Evolutionary conservation across 2,329 filamentous ascomycete genomes (phyloP).

Genomic region (Arthrobotrys pseudoclavata): DNA sequence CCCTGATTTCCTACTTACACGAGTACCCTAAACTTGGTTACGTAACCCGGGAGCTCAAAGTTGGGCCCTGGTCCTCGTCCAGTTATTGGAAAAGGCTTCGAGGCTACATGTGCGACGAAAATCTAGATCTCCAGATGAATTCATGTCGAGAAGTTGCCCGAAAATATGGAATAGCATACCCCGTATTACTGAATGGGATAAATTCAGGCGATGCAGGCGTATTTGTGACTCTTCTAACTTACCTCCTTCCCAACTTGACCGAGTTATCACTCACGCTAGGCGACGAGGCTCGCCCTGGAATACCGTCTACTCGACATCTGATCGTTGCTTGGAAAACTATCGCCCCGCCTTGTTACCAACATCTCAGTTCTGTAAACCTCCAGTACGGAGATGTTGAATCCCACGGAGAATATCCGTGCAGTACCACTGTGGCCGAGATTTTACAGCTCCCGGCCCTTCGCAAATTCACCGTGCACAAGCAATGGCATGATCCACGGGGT

Average conservation of each 20-base stretch:
- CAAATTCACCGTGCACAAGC: slow-evolving; percentile 49
- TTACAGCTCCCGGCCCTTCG: slow-evolving; percentile 37
- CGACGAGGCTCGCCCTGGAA: slow-evolving; percentile 27
- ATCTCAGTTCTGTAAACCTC: slow-evolving; percentile 36
- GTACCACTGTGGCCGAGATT: slow-evolving; percentile 32
- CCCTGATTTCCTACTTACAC: slow-evolving; percentile 51
- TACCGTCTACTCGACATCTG: slow-evolving; percentile 48
- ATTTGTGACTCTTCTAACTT: slow-evolving; percentile 40
- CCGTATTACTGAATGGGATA: slow-evolving; percentile 45
- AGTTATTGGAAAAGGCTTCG: slow-evolving; percentile 49
- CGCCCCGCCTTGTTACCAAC: slow-evolving; percentile 39
- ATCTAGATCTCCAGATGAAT: slow-evolving; percentile 37
- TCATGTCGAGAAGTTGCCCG: slow-evolving; percentile 36
- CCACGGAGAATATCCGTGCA: slow-evolving; percentile 43
- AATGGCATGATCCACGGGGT: slow-evolving; percentile 31
- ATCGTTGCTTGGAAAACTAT: slow-evolving; percentile 57
- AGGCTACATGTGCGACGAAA: slow-evolving; percentile 43
- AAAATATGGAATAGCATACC: slow-evolving; percentile 47
- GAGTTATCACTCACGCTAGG: slow-evolving; percentile 43
- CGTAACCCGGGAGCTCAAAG: slow-evolving; percentile 48
- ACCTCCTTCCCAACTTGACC: slow-evolving; percentile 45
- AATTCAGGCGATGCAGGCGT: slow-evolving; percentile 37
- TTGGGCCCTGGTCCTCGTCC: slow-evolving; percentile 39
- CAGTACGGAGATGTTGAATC: slow-evolving; percentile 43
- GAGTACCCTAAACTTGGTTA: slow-evolving; percentile 47